Base-by-base conservation (phyloP, 805 yeast species). In the Schizosaccharomyces osmophilus region DNA sequence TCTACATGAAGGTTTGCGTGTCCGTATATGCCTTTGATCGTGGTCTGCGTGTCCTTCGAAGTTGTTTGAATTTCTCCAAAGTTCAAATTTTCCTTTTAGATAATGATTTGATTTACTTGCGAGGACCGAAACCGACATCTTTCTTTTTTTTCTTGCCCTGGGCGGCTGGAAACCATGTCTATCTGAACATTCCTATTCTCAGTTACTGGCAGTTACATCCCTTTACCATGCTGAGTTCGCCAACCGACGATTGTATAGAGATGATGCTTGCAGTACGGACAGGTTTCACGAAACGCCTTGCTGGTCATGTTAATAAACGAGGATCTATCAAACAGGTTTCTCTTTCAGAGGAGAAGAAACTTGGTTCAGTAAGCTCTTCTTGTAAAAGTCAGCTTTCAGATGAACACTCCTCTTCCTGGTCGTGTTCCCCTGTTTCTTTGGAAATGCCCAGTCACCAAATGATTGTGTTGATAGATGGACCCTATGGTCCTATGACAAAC, bases 191-290 rank as follows among this genome's bases (percentile, higher is more conserved):
- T 59, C 48, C 60, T 15, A 57, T 55, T 48, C 63, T 64, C 13
- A 66, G 64, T 59, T 60, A 59, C 55, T 64, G 59, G 61, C 66
- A 64, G 55, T 59, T 60, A 59, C 66, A 64, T 60, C 69, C 69
- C 8, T 67, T 67, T 60, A 75, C 80, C 4, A 73, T 77, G 61
- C 65, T 74, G 9, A 72, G 76, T 41, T 64, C 75, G 32, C 68
- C 75, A 17, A 72, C 68, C 17, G 64, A 72, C 4, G 72, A 72
- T 2, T 24, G 4, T 26, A 4, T 51, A 4, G 36, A 51, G n/a
- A 22, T 51, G 32, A 19, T 24, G 19, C 1, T 51, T 29, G 36
- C n/a, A 9, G 57, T 29, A 22, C 31, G 57, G 36, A 17, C 31
- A 11, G 57, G 57, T 51, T 51, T 51, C 36, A 51, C 57, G 26